These are phyloP conservation scores for thale cress (Arabidopsis thaliana) DNA, from an alignment of 345 rosid genomes.

Conservation along the genomic window DNA sequence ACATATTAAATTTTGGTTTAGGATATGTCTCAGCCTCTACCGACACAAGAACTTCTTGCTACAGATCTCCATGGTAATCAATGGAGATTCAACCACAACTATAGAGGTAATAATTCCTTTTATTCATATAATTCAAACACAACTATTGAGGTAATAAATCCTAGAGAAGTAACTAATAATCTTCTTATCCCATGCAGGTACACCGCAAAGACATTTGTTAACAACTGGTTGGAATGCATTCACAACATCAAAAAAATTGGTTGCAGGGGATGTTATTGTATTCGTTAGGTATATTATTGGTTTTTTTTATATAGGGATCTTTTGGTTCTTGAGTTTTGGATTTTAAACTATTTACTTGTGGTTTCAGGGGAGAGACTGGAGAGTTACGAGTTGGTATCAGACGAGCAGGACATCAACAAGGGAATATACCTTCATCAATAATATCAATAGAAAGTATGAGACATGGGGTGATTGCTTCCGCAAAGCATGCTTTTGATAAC, in stretches of 20 bases:
- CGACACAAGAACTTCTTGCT: constrained; percentile 56
- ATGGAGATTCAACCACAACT: constrained; percentile 65
- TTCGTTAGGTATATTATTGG: neutral
- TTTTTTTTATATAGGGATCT: neutral
- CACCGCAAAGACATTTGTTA: neutral
- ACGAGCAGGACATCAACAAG: neutral
- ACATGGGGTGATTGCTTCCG: neutral
- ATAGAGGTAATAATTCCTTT: constrained; percentile 48
- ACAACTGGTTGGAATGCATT: neutral
- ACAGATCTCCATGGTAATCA: constrained; percentile 60
- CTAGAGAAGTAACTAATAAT: neutral
- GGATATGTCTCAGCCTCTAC: constrained; percentile 59
- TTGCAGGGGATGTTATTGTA: neutral
- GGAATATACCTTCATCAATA: neutral
- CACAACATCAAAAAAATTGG: neutral
- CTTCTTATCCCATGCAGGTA: neutral
- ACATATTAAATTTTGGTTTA: constrained; percentile 11
- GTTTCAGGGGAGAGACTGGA: neutral
- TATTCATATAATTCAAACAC: constrained; percentile 48
- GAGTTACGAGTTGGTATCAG: neutral
- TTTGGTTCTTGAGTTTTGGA: neutral
- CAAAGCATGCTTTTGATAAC: neutral
- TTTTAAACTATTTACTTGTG: neutral
- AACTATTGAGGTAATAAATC: constrained; percentile 53
- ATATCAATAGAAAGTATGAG: neutral